Evolutionary conservation across 805 yeast genomes (phyloP), one percentile per base, ranked within the genome.

Genomic region (Pichia californica): DNA sequence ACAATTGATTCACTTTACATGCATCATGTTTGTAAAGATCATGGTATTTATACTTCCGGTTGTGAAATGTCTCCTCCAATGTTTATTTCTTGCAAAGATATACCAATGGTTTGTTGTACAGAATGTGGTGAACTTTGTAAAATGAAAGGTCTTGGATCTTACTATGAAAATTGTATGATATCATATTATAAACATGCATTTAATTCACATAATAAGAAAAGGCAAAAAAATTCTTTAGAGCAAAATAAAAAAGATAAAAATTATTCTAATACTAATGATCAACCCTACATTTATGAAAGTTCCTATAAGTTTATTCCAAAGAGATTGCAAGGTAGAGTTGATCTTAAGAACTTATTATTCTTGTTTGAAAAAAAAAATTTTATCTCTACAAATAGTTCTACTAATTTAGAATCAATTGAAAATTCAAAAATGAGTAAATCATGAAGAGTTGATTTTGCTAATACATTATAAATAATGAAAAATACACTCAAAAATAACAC

Each of bases 21-120:
- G 21, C 66, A 62, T 37, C 67, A 62, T 45, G 59, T 62, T 23
- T 55, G 63, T 8, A 61, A 59, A 38, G 54, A 56, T 19, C 67
- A 62, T 41, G 65, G 66, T 7, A 59, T 62, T 16, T 60, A 56
- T 46, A 56, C 62, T 9, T 53, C 53, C 11, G 66, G 66, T 4
- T 44, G 46, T 38, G 56, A 52, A 36, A 48, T 63, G 56, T 56
- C 61, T 7, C 47, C 49, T 9, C 66, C 67, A 2, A 19, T 40
- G 18, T 15, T 48, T 13, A 44, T 36, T 14, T n/a, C 18, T 13
- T 19, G 26, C 10, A 27, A 27, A 8, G 29, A 14, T n/a, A 35
- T 18, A 18, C 3, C 19, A 5, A 18, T 36, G 11, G 25, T 44
- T 14, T 25, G 28, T 14, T 44, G 47, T 27, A 18, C 34, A 3